These are phyloP conservation scores for Suillus occidentalis DNA, from an alignment of 768 basidiomycete genomes.

Conservation along the genomic window DNA sequence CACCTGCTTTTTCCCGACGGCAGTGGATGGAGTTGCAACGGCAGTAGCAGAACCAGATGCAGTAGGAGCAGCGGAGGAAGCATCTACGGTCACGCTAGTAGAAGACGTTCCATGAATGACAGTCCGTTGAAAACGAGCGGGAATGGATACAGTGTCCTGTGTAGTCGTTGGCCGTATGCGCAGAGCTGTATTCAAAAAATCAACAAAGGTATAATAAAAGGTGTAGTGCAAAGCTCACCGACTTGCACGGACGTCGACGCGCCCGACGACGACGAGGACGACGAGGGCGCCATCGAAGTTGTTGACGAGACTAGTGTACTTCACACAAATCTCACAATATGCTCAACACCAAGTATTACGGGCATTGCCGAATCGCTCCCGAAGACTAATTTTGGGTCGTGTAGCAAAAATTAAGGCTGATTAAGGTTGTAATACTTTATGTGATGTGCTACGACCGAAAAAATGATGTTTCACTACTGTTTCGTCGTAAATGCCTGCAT, in stretches of 20 bases:
- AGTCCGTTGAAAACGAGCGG: constrained; percentile 89
- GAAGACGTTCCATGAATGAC: constrained; percentile 77
- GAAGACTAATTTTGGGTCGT: neutral
- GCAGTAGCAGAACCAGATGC: constrained; percentile 50
- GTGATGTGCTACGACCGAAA: neutral
- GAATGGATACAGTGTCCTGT: constrained; percentile 84
- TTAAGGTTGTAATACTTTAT: neutral
- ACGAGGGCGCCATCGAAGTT: constrained; percentile 69
- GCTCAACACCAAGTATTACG: neutral
- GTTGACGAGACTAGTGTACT: constrained; percentile 14
- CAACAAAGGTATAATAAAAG: constrained; percentile 6
- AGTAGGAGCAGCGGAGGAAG: constrained; percentile 51
- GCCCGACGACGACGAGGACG: constrained; percentile 60
- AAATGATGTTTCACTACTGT: neutral
- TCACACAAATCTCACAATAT: constrained; percentile 5
- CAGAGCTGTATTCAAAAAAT: constrained; percentile 55
- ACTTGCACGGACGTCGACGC: constrained; percentile 92
- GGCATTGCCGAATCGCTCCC: neutral
- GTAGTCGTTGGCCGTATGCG: constrained; percentile 87
- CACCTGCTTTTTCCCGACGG: constrained; percentile 71
- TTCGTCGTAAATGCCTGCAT: neutral
- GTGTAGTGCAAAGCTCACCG: constrained; percentile 55
- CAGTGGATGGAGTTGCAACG: constrained; percentile 45
- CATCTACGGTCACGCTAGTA: constrained; percentile 83
- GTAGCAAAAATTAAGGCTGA: neutral